These are phyloP conservation scores for Leucocoprinus birnbaumii DNA, from an alignment of 768 basidiomycete genomes.

Conservation along the genomic window DNA sequence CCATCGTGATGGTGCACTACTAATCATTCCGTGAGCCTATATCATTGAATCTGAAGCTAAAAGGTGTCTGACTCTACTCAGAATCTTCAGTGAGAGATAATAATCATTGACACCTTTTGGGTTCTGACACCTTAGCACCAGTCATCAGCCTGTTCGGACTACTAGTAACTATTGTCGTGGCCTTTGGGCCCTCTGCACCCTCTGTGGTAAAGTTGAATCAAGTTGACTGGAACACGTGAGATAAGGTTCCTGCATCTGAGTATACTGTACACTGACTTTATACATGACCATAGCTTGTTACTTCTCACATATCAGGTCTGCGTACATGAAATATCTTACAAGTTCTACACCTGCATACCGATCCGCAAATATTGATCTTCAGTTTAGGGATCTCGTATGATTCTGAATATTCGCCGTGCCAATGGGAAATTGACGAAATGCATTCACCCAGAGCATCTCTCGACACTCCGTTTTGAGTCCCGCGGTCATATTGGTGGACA, in stretches of 20 bases:
- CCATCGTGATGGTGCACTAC: background rate
- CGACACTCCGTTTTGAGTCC: background rate
- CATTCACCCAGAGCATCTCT: background rate
- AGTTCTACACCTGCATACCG: too few relatives aligned
- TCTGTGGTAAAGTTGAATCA: too few relatives aligned
- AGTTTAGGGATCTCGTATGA: background rate
- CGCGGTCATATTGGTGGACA: too few relatives aligned
- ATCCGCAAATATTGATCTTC: too few relatives aligned
- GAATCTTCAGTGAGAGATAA: background rate
- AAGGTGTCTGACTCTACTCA: background rate
- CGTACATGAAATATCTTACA: background rate
- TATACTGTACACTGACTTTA: background rate
- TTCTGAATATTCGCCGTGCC: background rate
- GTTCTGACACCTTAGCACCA: background rate
- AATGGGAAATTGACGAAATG: background rate
- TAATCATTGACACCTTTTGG: background rate
- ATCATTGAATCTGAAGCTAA: background rate
- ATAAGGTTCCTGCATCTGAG: too few relatives aligned
- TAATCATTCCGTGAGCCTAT: background rate
- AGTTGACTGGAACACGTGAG: background rate
- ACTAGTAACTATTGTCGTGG: background rate
- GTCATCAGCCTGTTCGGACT: background rate
- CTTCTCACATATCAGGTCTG: background rate
- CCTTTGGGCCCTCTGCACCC: background rate
- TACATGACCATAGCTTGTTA: background rate